Conservation (phyloP, 495 filamentous ascomycete genomes). For the Hypoxylon intermedium region DNA sequence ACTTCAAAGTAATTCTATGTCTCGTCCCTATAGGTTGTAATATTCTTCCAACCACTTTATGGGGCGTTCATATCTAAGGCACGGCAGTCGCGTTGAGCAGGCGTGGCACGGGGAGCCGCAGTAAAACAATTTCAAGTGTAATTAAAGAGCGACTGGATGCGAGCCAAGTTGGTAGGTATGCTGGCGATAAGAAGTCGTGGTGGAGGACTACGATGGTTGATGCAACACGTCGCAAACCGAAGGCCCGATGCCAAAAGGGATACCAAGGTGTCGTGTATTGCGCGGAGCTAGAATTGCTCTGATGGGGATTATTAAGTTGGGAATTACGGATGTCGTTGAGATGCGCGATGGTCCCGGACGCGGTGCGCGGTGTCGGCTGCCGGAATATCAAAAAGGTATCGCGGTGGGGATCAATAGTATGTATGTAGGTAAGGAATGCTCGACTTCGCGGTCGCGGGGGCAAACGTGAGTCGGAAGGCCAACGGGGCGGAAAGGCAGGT, state of each 20-base stretch:
- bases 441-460: conserved; percentile 40
- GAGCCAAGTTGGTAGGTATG: conserved; percentile 14
- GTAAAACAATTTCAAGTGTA: conserved; percentile 26
- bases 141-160: conserved; percentile 39
- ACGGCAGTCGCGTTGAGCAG: conserved; percentile 17
- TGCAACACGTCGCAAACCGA: conserved; percentile 36
- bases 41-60: conserved; percentile 30
- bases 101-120: conserved; percentile 24
- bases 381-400: conserved; percentile 28
- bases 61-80: conserved; percentile 50
- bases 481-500: conserved; percentile 23
- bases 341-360: conserved; percentile 34
- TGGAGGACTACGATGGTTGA: conserved; percentile 34
- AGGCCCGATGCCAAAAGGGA: too few species aligned
- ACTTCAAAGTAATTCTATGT: conserved; percentile 14
- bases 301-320: conserved; percentile 34
- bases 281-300: conserved; percentile 44
- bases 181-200: conserved; percentile 20
- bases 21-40: conserved; percentile 16
- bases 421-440: conserved; percentile 13
- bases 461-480: conserved; percentile 26
- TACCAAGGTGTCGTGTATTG: conserved; percentile 30
- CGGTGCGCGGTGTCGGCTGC: conserved; percentile 35
- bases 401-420: conserved; percentile 32
- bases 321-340: conserved; percentile 31